Evolutionary conservation across 768 basidiomycete genomes (phyloP).

Genomic region (Guyanaporus albipodus): DNA sequence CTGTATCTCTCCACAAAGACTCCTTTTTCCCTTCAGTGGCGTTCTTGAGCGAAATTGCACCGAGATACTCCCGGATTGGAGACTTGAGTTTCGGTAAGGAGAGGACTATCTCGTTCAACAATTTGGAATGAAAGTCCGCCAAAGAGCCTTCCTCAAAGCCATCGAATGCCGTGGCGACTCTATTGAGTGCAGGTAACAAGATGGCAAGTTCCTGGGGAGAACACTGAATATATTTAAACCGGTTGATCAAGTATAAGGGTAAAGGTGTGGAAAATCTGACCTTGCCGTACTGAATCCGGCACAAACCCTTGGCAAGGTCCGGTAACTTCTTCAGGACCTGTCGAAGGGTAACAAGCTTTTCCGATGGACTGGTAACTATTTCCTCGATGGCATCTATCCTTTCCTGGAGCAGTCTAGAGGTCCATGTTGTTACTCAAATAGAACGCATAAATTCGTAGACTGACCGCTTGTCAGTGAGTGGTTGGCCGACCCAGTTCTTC

Average conservation of each 20-base stretch:
- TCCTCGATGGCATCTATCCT: slow-evolving; percentile 86
- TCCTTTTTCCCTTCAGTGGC: slow-evolving; percentile 68
- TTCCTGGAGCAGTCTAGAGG: slow-evolving; percentile 62
- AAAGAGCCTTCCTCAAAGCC: slow-evolving; percentile 38
- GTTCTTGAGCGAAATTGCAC: slow-evolving; percentile 52
- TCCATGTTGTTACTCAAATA: background rate
- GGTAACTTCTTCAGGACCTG: slow-evolving; percentile 71
- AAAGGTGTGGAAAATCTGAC: slow-evolving; percentile 37
- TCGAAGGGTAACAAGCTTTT: slow-evolving; percentile 62
- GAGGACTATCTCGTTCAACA: slow-evolving; percentile 69
- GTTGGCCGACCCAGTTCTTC: slow-evolving; percentile 81
- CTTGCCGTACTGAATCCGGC: slow-evolving; percentile 88
- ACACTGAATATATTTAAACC: slow-evolving; percentile 43
- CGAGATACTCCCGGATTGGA: slow-evolving; percentile 51
- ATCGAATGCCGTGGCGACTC: slow-evolving; percentile 62
- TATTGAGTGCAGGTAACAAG: slow-evolving; percentile 72
- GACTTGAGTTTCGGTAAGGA: slow-evolving; percentile 62
- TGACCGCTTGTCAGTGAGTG: slow-evolving; percentile 70
- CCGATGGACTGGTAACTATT: slow-evolving; percentile 58
- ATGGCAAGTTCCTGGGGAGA: slow-evolving; percentile 77
- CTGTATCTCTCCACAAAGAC: slow-evolving; percentile 58
- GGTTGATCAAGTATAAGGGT: background rate
- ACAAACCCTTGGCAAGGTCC: slow-evolving; percentile 82
- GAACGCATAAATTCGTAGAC: slow-evolving; percentile 14
- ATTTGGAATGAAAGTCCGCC: slow-evolving; percentile 55